A percentile compares a stretch with the other conserved stretches of the same genome.
Evolutionary conservation across 176 grass and related monocot genomes (phyloP).

Genomic region (Raddia distichophylla): DNA sequence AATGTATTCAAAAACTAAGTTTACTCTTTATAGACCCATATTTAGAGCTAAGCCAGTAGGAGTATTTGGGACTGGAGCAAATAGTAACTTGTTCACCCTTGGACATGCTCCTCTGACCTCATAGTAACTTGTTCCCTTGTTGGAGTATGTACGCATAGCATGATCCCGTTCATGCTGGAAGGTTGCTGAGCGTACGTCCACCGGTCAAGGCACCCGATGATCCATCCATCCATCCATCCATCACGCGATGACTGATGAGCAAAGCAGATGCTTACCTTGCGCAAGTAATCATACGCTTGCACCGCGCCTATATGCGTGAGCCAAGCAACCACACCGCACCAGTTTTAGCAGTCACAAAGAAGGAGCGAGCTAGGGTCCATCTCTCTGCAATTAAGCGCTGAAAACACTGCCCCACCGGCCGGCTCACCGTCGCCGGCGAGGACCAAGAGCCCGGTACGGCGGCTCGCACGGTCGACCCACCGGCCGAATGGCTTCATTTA

Average conservation of each 20-base stretch:
- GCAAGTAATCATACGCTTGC: background rate
- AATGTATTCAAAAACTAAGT: no score
- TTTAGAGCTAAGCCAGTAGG: no score
- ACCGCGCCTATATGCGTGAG: background rate
- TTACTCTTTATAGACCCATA: no score
- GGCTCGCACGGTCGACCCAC: no score
- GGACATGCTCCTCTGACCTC: no score
- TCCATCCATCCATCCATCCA: background rate
- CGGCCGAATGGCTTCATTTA: background rate
- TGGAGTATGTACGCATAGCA: no score
- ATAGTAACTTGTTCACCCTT: no score
- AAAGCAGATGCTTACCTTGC: background rate
- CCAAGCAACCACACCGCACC: no score
- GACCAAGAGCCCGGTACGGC: background rate
- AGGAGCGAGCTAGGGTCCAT: background rate
- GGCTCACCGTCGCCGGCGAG: background rate
- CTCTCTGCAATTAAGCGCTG: constrained; percentile 6
- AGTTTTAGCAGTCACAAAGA: no score
- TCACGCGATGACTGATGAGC: background rate
- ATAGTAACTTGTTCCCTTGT: no score
- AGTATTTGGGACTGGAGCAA: no score
- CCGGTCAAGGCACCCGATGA: background rate
- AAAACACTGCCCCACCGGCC: constrained; percentile 11
- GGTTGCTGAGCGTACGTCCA: background rate
- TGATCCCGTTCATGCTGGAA: background rate